Evolutionary conservation across 2,329 filamentous ascomycete genomes (phyloP).

Genomic region (Meredithiella fracta): DNA sequence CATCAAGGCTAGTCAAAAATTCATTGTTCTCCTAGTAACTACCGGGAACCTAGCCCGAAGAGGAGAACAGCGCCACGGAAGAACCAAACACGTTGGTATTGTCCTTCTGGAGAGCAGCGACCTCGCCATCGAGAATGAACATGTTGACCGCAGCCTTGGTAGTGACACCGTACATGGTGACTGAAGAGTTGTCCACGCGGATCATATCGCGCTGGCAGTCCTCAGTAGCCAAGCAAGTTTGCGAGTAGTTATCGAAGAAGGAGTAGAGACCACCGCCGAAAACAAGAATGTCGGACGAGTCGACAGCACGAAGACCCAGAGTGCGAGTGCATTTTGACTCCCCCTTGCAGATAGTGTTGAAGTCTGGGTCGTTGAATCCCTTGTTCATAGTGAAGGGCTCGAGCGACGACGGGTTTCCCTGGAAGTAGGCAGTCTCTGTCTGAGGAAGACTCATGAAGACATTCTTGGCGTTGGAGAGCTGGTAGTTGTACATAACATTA

Average conservation of each 20-base stretch:
- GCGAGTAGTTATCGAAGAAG: conserved; percentile 70
- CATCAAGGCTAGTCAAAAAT: neutral
- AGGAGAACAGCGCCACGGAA: conserved; percentile 36
- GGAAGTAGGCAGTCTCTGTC: conserved; percentile 79
- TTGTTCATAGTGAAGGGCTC: conserved; percentile 45
- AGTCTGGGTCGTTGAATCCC: conserved; percentile 51
- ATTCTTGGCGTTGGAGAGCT: conserved; percentile 59
- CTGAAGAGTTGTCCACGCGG: conserved; percentile 46
- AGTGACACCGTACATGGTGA: conserved; percentile 51
- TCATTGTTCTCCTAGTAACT: neutral
- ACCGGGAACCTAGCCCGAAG: conserved; percentile 9
- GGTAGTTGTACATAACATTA: conserved; percentile 64
- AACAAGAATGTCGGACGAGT: conserved; percentile 50
- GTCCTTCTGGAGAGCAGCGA: conserved; percentile 37
- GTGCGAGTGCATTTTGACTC: conserved; percentile 46
- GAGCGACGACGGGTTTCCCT: conserved; percentile 61
- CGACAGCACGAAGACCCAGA: conserved; percentile 56
- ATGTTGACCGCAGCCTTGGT: conserved; percentile 64
- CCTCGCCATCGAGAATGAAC: conserved; percentile 44
- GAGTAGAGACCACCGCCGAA: conserved; percentile 64
- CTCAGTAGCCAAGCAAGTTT: conserved; percentile 49
- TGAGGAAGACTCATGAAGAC: conserved; percentile 75
- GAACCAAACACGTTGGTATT: conserved; percentile 52
- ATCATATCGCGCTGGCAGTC: conserved; percentile 68
- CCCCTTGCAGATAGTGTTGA: conserved; percentile 35